Evolutionary conservation across 2,329 filamentous ascomycete genomes (phyloP), one percentile per base, ranked within the genome.

Genomic region (Hysterium pulicare): DNA sequence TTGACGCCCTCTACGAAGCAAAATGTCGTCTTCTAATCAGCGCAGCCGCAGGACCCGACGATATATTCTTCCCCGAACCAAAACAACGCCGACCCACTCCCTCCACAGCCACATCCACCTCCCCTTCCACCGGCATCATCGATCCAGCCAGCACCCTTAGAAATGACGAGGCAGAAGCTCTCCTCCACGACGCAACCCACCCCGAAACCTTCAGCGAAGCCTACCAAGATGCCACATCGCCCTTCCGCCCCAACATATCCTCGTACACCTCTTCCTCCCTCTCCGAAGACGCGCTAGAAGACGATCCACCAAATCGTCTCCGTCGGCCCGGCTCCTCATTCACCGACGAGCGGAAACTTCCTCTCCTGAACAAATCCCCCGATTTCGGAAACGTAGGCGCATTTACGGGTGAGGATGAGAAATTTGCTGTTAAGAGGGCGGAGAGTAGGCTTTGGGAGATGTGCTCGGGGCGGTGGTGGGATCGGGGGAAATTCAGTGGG

Each of bases 1-100:
- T 91, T 1, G 87, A 93, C 57, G 87, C 87, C 0, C 72, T 89
- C 1, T 91, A 91, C 64, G 87, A 91, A 69, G 83, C 85, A n/a
- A 78, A 83, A 6, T 90, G 87, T 64, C 87, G 87, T 53, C 75
- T 91, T 8, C 66, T 88, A 33, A 74, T 91, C 40, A 75, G 80
- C 16, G 87, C 86, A 2, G 76, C 75, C 31, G 79, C 77, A 2
- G 80, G 79, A 0, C 86, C 86, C 0, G 87, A 91, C 50, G 75
- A 82, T 21, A 72, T 90, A 5, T 90, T 91, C 74, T 91, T 93
- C 61, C 86, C 87, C 0, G 82, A 87, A 46, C 57, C 42, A 54
- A 23, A 36, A 28, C 34, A 11, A 10, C 32, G 11, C 32, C 17
- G 13, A 28, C 26, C 40, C 20, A 21, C 44, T 19, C n/a, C 21